Evolutionary conservation across 805 yeast species (phyloP).

Genomic region (Kuraishia cidri): DNA sequence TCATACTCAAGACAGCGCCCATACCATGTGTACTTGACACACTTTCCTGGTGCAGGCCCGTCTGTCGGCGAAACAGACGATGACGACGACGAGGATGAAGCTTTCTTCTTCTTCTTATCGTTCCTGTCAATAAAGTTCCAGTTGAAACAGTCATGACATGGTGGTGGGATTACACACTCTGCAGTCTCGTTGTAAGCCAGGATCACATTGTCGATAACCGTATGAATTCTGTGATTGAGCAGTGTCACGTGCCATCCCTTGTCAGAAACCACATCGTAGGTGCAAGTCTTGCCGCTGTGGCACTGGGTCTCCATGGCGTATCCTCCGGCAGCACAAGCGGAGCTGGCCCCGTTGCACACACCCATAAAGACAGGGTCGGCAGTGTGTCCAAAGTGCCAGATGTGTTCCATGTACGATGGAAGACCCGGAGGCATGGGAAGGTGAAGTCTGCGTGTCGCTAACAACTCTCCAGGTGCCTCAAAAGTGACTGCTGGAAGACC

Average conservation of each 20-base stretch:
- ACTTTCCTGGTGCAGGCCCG: slow-evolving; percentile 28
- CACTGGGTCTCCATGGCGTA: slow-evolving; percentile 97
- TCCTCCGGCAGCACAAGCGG: slow-evolving; percentile 85
- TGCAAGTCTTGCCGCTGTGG: slow-evolving; percentile 82
- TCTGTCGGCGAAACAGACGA: slow-evolving; percentile 11
- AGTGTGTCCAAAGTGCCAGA: slow-evolving; percentile 95
- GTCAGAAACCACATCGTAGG: slow-evolving; percentile 84
- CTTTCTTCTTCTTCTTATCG: slow-evolving; percentile 14
- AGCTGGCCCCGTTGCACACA: slow-evolving; percentile 88
- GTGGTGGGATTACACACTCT: slow-evolving; percentile 61
- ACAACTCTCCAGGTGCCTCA: slow-evolving; percentile 87
- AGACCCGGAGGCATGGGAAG: slow-evolving; percentile 91
- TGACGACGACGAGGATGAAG: slow-evolving; percentile 13
- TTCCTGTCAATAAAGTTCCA: slow-evolving; percentile 68
- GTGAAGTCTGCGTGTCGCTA: slow-evolving; percentile 79
- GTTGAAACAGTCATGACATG: slow-evolving; percentile 84
- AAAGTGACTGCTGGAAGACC: slow-evolving; percentile 87
- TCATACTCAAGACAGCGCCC: slow-evolving; percentile 48
- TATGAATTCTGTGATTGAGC: slow-evolving; percentile 82
- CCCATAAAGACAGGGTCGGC: slow-evolving; percentile 98
- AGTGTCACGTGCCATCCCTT: slow-evolving; percentile 87
- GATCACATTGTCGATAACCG: slow-evolving; percentile 79
- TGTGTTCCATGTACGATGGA: slow-evolving; percentile 66
- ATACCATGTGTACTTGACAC: slow-evolving; percentile 56
- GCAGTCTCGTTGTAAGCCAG: slow-evolving; percentile 71